These are phyloP conservation scores for Fraxinus velutina DNA, from an alignment of 305 asterid genomes.

Conservation along the genomic window DNA sequence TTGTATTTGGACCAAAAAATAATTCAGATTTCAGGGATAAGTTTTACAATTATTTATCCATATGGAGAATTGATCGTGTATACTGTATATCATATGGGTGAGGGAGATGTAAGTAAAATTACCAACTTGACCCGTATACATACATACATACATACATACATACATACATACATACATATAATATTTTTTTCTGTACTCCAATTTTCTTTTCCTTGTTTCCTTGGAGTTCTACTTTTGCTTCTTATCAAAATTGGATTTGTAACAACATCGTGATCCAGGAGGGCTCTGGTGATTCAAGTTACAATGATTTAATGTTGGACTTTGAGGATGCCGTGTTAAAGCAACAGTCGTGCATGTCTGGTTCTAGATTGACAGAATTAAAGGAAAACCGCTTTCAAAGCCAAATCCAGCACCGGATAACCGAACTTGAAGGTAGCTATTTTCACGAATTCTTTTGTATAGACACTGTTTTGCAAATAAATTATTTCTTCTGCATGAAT, in stretches of 20 bases:
- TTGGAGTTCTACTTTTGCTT: slow-evolving; percentile 7
- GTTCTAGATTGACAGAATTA: slow-evolving; percentile 57
- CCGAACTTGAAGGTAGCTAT: slow-evolving; percentile 82
- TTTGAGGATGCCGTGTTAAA: slow-evolving; percentile 73
- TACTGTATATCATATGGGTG: background rate
- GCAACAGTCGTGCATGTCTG: slow-evolving; percentile 64
- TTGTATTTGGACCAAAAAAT: background rate
- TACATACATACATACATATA: background rate
- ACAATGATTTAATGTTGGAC: slow-evolving; percentile 79
- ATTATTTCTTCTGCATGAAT: background rate
- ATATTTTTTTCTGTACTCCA: background rate
- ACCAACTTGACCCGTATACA: background rate
- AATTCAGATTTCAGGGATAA: background rate
- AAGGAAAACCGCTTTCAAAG: slow-evolving; percentile 62
- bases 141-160: background rate
- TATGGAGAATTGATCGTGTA: background rate
- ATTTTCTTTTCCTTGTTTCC: slow-evolving; percentile 15
- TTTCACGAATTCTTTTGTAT: slow-evolving; percentile 15
- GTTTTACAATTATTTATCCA: background rate
- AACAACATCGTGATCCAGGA: slow-evolving; percentile 43
- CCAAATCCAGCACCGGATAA: slow-evolving; percentile 65
- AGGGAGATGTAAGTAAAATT: background rate
- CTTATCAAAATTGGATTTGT: slow-evolving; percentile 11
- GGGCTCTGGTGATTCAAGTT: slow-evolving; percentile 45
- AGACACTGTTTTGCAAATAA: slow-evolving; percentile 6